Evolutionary conservation across 1,284 basidiomycete genomes (phyloP), one percentile per base, ranked within the genome.

Genomic region (Sanguinoderma infundibulare): DNA sequence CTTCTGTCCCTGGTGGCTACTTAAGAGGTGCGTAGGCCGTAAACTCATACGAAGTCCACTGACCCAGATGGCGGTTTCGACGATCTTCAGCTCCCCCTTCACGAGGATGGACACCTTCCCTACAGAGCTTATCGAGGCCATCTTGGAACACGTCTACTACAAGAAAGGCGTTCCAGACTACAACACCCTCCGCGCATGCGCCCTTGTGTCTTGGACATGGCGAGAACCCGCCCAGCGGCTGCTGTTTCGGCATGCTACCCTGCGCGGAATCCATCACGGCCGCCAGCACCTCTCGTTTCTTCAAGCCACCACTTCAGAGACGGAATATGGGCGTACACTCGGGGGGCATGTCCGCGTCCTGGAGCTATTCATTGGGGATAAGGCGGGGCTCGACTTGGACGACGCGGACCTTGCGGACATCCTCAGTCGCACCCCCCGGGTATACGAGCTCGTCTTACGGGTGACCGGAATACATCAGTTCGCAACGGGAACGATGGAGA

Each of bases 51-150:
- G 17, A 17, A 54, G 9, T 32, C 36, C 26, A 46, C 24, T 46
- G 14, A 46, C 42, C 14, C 4, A 9, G 22, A 22, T 53, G 35
- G n/a, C n/a, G n/a, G 30, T 55, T 38, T 7, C 26, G 26, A 4
- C 17, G 17, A 20, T 17, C 5, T n/a, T 9, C 9, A 30, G 30
- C 7, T 20, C 28, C 17, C 30, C 28, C 15, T 15, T 35, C 22
- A 14, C 22, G n/a, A 22, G 22, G 30, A 66, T 66, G 65, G 49
- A 42, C 8, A 15, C 24, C 14, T 61, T 81, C 28, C 79, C 79
- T 0, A 56, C 68, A 24, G 80, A 81, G 54, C 68, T 87, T 51
- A 78, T 83, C 22, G 74, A 81, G 28, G 74, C 73, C 66, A 79
- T 87, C 63, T 64, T 79, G 1, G 74, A 76, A 38, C 56, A 72